These are phyloP conservation scores for Amanita rubescens DNA, from an alignment of 768 basidiomycete species.

Conservation along the genomic window DNA sequence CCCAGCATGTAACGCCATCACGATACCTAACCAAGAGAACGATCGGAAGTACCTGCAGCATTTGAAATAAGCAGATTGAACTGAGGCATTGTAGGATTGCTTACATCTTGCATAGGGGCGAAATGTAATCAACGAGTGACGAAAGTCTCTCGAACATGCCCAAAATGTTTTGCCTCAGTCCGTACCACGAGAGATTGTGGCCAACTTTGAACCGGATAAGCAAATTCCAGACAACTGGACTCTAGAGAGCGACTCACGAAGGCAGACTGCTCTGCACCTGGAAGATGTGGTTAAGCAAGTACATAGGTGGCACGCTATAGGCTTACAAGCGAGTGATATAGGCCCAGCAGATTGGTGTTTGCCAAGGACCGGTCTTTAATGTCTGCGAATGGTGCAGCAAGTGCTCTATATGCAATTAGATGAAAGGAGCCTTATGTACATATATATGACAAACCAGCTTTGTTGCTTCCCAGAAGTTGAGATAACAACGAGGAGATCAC, in stretches of 20 bases:
- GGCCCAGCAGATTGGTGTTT: constrained; percentile 36
- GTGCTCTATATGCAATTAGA: background rate
- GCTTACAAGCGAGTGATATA: constrained; percentile 29
- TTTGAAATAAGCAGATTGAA: constrained; percentile 12
- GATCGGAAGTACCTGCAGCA: constrained; percentile 9
- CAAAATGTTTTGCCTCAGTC: background rate
- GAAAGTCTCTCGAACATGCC: background rate
- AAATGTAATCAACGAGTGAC: background rate
- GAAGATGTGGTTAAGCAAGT: background rate
- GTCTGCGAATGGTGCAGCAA: background rate
- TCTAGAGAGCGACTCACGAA: constrained; percentile 29
- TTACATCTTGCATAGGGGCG: background rate
- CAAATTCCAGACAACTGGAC: background rate
- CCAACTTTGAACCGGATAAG: constrained; percentile 16
- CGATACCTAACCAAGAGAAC: constrained; percentile 13
- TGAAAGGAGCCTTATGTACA: background rate
- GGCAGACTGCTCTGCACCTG: constrained; percentile 41
- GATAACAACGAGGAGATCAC: constrained; percentile 21
- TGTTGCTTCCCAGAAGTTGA: background rate
- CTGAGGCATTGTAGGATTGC: background rate
- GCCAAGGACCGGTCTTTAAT: background rate
- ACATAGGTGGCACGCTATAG: background rate
- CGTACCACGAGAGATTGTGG: constrained; percentile 17
- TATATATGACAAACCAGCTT: background rate
- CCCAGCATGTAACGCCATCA: constrained; percentile 7